Evolutionary conservation across 345 rosid species (phyloP), one percentile per base, ranked within the genome.

Genomic region (Erodium maritimum): DNA sequence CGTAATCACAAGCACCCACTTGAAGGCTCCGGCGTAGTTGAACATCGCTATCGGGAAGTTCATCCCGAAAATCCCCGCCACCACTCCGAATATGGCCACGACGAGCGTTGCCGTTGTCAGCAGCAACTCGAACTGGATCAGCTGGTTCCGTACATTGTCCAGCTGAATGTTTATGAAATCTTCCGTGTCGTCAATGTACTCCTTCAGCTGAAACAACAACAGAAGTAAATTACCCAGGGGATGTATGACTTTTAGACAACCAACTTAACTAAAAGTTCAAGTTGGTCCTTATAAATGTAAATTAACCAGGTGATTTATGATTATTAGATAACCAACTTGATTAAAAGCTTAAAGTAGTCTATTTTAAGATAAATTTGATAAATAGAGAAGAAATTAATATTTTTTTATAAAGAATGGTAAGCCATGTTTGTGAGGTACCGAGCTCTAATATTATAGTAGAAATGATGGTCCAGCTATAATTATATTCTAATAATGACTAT

Each of bases 1-100:
- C 4, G 96, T 88, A 2, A 88, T 69, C 19, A 74, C 11, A 29
- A 88, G 87, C 2, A 86, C 96, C 96, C 96, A 86, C 48, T 79
- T 83, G 69, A 88, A 88, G 60, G 96, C 94, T 7, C 53, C 65
- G 12, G 87, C 62, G 46, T 82, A 71, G n/a, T 80, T 83, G 69
- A 88, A 88, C 61, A 88, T 55, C 10, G 91, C 73, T 67, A 83
- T 69, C 19, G 51, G 29, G 50, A 88, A 88, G 58, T 86, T 86
- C 96, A 88, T 88, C 10, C 96, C 96, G 71, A 88, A 88, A 33
- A 88, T 66, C 64, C 96, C 96, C 16, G 96, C 94, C 46, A 88
- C 96, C 4, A 88, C 96, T 59, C 91, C 96, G 65, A 88, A 88
- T 37, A 88, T 86, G 37, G 96, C 91, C 52, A 82, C 96, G 17